Base-by-base conservation (phyloP, 768 basidiomycete genomes). In the Boletus rubropictus region DNA sequence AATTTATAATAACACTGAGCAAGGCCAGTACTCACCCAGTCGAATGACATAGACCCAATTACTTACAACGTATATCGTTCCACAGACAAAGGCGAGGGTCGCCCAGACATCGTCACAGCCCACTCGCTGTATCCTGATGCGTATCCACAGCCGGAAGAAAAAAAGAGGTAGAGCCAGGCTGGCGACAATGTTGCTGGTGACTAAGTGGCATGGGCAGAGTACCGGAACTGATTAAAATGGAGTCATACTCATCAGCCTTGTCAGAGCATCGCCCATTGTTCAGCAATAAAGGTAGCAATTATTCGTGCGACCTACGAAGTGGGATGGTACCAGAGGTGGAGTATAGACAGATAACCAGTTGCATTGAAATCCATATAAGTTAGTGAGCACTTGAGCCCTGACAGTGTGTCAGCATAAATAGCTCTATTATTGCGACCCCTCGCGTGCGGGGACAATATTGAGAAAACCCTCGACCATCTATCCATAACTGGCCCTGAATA, bases 71-170 rank as follows among this genome's bases (percentile, higher is more conserved):
- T 31, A 40, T 6, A 49, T 32, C 15, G 18, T 24, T 11, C 54
- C 60, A 7, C 39, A 62, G 9, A 48, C 4, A 28, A 61, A 40
- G 1, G 57, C 60, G 10, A 50, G 28, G 1, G 31, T 35, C 6
- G 60, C 60, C 51, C 48, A 61, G 32, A 47, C 22, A 24, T 62
- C 61, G 11, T 62, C 61, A 44, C 55, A 40, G 20, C 61, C 58
- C 18, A 61, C 37, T 11, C 52, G 48, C 32, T 42, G 48, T 25
- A 62, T 54, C 20, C 21, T 39, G 20, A 57, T 37, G 22, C 61
- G 60, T 28, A 60, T 58, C 42, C 55, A 41, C 15, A 61, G 9
- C 21, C 58, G 51, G 21, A 62, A 52, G 12, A 59, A 5, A 14
- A 49, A 49, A 22, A 49, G 32, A 21, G 44, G 29, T 32, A 62